A percentile compares a stretch with the other conserved stretches of the same genome.
phyloP scores from a whole-genome alignment of 2,329 filamentous ascomycete species.

The Venturia effusa region DNA sequence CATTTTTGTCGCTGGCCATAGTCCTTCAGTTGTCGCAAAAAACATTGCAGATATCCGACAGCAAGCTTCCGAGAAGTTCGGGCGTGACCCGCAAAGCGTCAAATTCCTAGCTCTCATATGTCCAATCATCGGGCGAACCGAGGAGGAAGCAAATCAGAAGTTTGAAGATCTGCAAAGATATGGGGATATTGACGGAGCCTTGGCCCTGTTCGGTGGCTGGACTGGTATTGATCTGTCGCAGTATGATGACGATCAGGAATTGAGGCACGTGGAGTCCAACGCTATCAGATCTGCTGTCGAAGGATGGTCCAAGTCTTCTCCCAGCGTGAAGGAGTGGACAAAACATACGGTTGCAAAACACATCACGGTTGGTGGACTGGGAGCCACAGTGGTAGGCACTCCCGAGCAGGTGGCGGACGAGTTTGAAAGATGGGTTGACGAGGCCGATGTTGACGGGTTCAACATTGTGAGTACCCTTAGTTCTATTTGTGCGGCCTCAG shows the following conservation, averaged over 20 bases:
- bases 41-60: constrained; percentile 53
- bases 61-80: constrained; percentile 40
- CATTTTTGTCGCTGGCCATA: constrained; percentile 58
- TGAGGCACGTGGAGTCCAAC: constrained; percentile 50
- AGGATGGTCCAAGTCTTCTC: constrained; percentile 45
- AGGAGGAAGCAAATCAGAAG: constrained; percentile 56
- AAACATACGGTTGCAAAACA: constrained; percentile 59
- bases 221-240: constrained; percentile 54
- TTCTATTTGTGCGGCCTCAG: not conserved
- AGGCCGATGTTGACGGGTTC: constrained; percentile 64
- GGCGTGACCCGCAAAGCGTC: constrained; percentile 48
- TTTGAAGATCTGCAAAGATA: constrained; percentile 50
- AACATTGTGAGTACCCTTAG: constrained; percentile 48
- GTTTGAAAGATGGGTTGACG: constrained; percentile 55
- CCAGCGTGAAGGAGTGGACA: constrained; percentile 57
- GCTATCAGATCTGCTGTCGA: constrained; percentile 46
- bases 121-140: constrained; percentile 52
- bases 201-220: constrained; percentile 65
- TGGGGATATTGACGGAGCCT: constrained; percentile 53
- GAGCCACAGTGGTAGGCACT: constrained; percentile 54
- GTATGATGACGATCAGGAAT: constrained; percentile 53
- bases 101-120: constrained; percentile 59
- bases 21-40: constrained; percentile 48
- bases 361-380: constrained; percentile 56
- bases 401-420: constrained; percentile 54